These are phyloP conservation scores for Fagus sylvatica DNA, from an alignment of 306 rosid species.

Conservation along the genomic window DNA sequence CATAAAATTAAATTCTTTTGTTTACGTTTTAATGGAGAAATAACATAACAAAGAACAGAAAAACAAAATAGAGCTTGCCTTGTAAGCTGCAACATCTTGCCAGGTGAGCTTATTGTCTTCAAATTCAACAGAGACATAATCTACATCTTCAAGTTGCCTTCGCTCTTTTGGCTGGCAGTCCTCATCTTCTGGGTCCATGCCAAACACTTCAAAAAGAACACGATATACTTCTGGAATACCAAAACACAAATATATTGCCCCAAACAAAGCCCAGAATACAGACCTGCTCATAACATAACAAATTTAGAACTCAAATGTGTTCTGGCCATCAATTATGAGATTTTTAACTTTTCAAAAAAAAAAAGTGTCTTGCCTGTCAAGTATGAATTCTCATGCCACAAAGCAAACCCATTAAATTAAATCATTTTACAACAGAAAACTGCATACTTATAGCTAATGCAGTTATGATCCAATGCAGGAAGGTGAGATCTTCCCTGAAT, in stretches of 20 bases:
- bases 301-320: constrained; percentile 11
- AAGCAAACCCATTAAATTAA: constrained; percentile 12
- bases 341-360: constrained; percentile 1
- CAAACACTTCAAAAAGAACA: constrained; percentile 95
- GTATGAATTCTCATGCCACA: constrained; percentile 7
- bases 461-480: constrained; percentile 11
- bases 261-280: constrained; percentile 97
- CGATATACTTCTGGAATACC: constrained; percentile 97
- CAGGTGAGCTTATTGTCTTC: constrained; percentile 79
- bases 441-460: constrained; percentile 3
- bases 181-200: constrained; percentile 90
- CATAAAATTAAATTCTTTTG: constrained; percentile 1
- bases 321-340: background rate
- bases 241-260: constrained; percentile 91
- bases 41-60: constrained; percentile 13
- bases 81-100: constrained; percentile 87
- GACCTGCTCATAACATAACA: constrained; percentile 53
- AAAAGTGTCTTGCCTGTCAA: background rate
- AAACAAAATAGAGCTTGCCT: constrained; percentile 51
- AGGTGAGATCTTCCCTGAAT: constrained; percentile 9
- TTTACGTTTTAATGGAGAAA: constrained; percentile 7
- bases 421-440: background rate
- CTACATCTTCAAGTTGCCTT: constrained; percentile 93
- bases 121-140: constrained; percentile 84
- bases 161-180: constrained; percentile 83